Evolutionary conservation across 1,139 yeast species (phyloP).

Genomic region (Yamadazyma triangularis): DNA sequence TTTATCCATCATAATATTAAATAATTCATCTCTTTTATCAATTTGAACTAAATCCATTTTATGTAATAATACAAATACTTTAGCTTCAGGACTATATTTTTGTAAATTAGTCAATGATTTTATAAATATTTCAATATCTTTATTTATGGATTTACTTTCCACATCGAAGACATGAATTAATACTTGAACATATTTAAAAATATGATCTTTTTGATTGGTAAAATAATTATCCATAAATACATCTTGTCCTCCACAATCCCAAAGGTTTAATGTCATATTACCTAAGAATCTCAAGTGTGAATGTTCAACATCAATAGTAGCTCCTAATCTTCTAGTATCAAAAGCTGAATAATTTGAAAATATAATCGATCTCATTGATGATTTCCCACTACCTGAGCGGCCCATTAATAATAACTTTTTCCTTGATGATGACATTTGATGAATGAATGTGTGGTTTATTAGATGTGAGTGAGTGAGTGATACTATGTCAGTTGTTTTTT

Average conservation of each 20-base stretch:
- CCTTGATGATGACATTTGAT: no score
- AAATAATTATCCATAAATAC: conserved; percentile 94
- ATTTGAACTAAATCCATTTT: conserved; percentile 94
- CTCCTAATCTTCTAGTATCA: conserved; percentile 92
- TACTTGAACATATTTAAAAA: conserved; percentile 96
- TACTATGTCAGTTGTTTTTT: no score
- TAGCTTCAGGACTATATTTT: conserved; percentile 86
- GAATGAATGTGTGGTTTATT: no score
- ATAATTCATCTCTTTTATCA: conserved; percentile 80
- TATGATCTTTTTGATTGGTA: conserved; percentile 82
- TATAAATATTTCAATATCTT: conserved; percentile 88
- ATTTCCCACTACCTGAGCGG: conserved; percentile 95
- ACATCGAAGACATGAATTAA: conserved; percentile 95
- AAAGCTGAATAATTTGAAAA: conserved; percentile 95
- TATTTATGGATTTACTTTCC: conserved; percentile 84
- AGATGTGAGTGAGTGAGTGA: no score
- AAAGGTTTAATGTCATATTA: conserved; percentile 87
- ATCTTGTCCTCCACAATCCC: conserved; percentile 99
- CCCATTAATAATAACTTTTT: conserved; percentile 61
- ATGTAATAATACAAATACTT: conserved; percentile 86
- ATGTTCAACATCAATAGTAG: conserved; percentile 97
- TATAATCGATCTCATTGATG: conserved; percentile 94
- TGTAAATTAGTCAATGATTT: conserved; percentile 78
- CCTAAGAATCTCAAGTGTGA: conserved; percentile 90
- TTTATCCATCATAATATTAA: conserved; percentile 78